Conservation (phyloP, 495 filamentous ascomycete species). For the Aspergillus asperescens region DNA sequence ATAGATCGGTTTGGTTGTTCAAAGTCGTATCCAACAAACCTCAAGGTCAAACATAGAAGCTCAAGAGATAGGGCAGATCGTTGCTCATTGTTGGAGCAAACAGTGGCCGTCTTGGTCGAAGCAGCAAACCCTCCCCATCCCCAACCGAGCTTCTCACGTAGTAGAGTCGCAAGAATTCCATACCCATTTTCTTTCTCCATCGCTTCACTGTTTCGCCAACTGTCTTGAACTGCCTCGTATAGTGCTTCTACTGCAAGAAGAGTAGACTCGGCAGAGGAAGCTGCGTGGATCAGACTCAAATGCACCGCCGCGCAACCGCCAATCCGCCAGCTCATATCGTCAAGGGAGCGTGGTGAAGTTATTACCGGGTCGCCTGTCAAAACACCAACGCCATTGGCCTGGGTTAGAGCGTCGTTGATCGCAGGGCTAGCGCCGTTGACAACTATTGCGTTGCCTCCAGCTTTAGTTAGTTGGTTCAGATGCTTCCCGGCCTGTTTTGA, state of each 20-base stretch:
- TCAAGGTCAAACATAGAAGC: slow-evolving; percentile 69
- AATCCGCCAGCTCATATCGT: slow-evolving; percentile 88
- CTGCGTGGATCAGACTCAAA: slow-evolving; percentile 74
- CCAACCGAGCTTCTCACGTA: slow-evolving; percentile 68
- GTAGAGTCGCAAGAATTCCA: slow-evolving; percentile 70
- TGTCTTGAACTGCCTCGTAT: slow-evolving; percentile 75
- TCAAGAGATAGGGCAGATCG: slow-evolving; percentile 61
- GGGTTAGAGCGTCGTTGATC: slow-evolving; percentile 79
- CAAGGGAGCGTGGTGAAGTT: slow-evolving; percentile 70
- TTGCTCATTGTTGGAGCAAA: slow-evolving; percentile 39
- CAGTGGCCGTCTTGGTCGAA: slow-evolving; percentile 33
- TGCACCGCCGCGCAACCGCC: slow-evolving; percentile 81
- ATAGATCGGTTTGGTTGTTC: slow-evolving; percentile 74
- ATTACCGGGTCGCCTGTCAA: slow-evolving; percentile 83
- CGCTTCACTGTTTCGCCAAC: slow-evolving; percentile 96
- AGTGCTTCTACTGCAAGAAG: slow-evolving; percentile 76
- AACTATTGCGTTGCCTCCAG: slow-evolving; percentile 70
- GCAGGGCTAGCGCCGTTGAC: slow-evolving; percentile 85
- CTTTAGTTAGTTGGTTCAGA: slow-evolving; percentile 63
- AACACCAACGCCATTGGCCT: slow-evolving; percentile 70
- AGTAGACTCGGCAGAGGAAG: slow-evolving; percentile 60
- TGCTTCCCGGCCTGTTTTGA: slow-evolving; percentile 69
- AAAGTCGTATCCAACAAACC: slow-evolving; percentile 81
- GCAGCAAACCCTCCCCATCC: slow-evolving; percentile 21
- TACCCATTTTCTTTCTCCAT: slow-evolving; percentile 97